These are phyloP conservation scores for Lophium mytilinum DNA, from an alignment of 495 filamentous ascomycete genomes.

Conservation along the genomic window DNA sequence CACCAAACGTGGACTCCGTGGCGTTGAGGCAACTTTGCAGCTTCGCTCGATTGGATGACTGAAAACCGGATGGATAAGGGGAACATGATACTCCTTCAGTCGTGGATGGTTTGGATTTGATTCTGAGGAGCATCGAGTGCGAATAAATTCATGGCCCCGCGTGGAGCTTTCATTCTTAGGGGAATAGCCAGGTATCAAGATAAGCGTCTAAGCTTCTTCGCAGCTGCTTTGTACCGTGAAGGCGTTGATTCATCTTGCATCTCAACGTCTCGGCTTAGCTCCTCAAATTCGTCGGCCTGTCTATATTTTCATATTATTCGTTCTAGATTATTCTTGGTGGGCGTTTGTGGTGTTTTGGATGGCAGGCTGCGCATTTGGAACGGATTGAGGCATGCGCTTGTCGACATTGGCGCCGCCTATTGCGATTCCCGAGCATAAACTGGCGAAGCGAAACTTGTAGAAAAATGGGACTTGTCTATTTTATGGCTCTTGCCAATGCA, in stretches of 20 bases:
- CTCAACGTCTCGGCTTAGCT: not conserved
- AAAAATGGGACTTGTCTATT: not conserved
- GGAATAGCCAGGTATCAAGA: not conserved
- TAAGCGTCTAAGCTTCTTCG: not conserved
- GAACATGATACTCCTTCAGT: not conserved
- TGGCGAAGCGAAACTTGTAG: not conserved
- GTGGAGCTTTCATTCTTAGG: not conserved
- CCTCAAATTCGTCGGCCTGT: not conserved
- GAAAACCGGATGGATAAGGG: not conserved
- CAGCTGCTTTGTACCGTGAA: not conserved
- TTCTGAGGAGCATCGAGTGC: too few relatives aligned
- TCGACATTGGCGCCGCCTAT: not conserved
- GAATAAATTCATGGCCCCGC: not conserved
- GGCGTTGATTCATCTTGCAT: not conserved
- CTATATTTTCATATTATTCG: not conserved
- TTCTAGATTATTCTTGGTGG: not conserved
- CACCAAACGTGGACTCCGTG: slow-evolving; percentile 23
- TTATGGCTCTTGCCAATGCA: too few relatives aligned
- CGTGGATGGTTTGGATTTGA: not conserved
- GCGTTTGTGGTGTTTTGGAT: not conserved
- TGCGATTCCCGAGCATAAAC: not conserved
- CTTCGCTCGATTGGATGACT: slow-evolving; percentile 22
- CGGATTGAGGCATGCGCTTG: not conserved
- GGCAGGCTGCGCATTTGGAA: not conserved
- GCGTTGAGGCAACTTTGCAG: slow-evolving; percentile 27